Evolutionary conservation across 176 grass and related monocot species (phyloP).

Genomic region (Echinochloa phyllopogon): DNA sequence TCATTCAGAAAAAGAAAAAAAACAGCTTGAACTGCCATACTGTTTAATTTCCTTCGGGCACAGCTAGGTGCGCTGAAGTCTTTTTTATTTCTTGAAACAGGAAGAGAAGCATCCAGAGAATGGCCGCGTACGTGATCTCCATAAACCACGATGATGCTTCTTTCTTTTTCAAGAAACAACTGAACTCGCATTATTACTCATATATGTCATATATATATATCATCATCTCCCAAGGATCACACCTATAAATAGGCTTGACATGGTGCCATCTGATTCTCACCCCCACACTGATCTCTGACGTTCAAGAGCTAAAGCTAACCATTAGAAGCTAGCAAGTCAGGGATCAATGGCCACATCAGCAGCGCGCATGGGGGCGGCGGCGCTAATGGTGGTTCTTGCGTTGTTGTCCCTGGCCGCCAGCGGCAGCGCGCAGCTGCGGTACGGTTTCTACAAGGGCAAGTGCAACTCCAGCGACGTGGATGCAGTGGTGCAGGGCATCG

Average conservation of each 20-base stretch:
- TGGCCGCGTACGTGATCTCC: constrained; percentile 10
- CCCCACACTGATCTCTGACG: neutral
- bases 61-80: neutral
- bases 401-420: constrained; percentile 12
- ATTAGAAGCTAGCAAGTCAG: neutral
- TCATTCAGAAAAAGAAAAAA: no score
- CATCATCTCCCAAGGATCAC: neutral
- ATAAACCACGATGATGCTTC: neutral
- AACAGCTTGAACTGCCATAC: no score
- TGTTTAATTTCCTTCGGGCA: neutral
- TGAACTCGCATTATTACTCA: neutral
- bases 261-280: neutral
- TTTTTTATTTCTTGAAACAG: neutral
- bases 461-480: constrained; percentile 42
- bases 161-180: neutral
- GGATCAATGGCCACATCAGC: neutral
- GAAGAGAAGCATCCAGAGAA: neutral
- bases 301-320: neutral
- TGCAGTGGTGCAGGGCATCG: constrained; percentile 31
- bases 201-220: neutral
- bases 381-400: neutral
- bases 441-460: constrained; percentile 52
- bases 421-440: constrained; percentile 4
- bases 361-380: neutral
- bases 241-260: constrained; percentile 3